These are phyloP conservation scores for Syncephalis fuscata DNA, from an alignment of 371 early-diverging fungal species.

Conservation along the genomic window DNA sequence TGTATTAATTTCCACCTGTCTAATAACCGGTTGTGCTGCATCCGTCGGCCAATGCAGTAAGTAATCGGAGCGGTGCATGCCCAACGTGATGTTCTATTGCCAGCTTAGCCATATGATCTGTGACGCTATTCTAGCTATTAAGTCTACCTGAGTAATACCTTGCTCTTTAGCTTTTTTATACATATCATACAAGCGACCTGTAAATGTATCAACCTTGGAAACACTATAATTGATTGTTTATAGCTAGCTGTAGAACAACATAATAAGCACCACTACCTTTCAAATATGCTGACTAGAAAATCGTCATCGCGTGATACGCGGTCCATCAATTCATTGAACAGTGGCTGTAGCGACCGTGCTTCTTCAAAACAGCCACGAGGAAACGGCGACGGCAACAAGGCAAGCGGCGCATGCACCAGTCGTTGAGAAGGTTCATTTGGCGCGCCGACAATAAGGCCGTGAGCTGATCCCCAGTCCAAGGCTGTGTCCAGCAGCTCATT, in stretches of 20 bases:
- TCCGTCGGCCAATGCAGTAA: slow-evolving; percentile 51
- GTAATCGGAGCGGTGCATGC: slow-evolving; percentile 88
- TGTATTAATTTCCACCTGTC: slow-evolving; percentile 96
- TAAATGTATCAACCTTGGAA: slow-evolving; percentile 69
- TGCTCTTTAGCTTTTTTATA: slow-evolving; percentile 42
- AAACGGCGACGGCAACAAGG: slow-evolving; percentile 79
- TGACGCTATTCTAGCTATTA: too few species aligned
- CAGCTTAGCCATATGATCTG: not conserved
- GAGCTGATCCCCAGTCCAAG: slow-evolving; percentile 62
- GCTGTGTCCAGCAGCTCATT: slow-evolving; percentile 25
- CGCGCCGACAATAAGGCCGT: slow-evolving; percentile 60
- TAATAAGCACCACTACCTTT: slow-evolving; percentile 22
- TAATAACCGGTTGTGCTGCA: slow-evolving; percentile 25
- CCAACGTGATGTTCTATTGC: slow-evolving; percentile 42
- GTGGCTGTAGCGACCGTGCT: slow-evolving; percentile 59
- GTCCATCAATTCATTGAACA: slow-evolving; percentile 71
- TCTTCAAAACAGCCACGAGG: slow-evolving; percentile 55
- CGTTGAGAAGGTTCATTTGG: slow-evolving; percentile 16
- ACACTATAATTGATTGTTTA: slow-evolving; percentile 39
- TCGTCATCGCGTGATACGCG: slow-evolving; percentile 52
- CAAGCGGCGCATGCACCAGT: slow-evolving; percentile 64
- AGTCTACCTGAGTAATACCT: slow-evolving; percentile 38
- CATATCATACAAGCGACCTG: slow-evolving; percentile 53
- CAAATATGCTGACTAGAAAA: slow-evolving; percentile 56
- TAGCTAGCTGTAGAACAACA: not conserved